phyloP scores from a whole-genome alignment of 2,329 filamentous ascomycete species.

The Herpotrichia juniperi region DNA sequence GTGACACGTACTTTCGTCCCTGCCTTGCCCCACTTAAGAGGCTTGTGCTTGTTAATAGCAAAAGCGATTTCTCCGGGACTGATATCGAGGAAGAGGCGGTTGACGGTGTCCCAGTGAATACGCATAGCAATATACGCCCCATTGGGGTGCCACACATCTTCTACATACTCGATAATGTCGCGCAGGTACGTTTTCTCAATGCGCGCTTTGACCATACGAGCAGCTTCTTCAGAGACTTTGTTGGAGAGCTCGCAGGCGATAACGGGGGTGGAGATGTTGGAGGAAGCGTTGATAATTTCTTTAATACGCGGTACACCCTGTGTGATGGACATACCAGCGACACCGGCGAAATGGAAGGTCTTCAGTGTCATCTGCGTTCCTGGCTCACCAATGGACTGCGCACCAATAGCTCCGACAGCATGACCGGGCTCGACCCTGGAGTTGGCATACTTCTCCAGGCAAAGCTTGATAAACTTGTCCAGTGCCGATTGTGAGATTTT shows the following conservation, averaged over 20 bases:
- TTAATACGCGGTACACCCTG: constrained; percentile 99
- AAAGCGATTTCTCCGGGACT: constrained; percentile 72
- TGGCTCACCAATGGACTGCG: constrained; percentile 96
- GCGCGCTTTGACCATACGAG: constrained; percentile 87
- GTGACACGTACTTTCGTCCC: constrained; percentile 61
- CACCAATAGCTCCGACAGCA: constrained; percentile 93
- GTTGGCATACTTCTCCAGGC: constrained; percentile 86
- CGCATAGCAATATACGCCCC: constrained; percentile 79
- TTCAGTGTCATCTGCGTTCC: constrained; percentile 99
- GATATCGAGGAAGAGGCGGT: constrained; percentile 82
- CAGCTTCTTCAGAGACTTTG: constrained; percentile 74
- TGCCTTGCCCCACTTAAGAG: constrained; percentile 73
- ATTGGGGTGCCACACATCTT: constrained; percentile 84
- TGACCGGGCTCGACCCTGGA: constrained; percentile 94
- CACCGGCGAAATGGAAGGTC: constrained; percentile 99
- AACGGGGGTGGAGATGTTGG: constrained; percentile 90
- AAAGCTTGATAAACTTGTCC: constrained; percentile 77
- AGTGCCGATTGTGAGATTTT: constrained; percentile 82
- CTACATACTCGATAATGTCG: constrained; percentile 80
- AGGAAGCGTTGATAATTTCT: constrained; percentile 99
- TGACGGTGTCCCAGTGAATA: constrained; percentile 79
- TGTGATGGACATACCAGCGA: constrained; percentile 98
- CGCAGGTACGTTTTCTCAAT: constrained; percentile 94
- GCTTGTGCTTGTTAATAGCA: constrained; percentile 80
- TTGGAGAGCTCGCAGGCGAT: constrained; percentile 87